Conservation (phyloP, 192 early-diverging fungal species). For the Coemansia sp. region DNA sequence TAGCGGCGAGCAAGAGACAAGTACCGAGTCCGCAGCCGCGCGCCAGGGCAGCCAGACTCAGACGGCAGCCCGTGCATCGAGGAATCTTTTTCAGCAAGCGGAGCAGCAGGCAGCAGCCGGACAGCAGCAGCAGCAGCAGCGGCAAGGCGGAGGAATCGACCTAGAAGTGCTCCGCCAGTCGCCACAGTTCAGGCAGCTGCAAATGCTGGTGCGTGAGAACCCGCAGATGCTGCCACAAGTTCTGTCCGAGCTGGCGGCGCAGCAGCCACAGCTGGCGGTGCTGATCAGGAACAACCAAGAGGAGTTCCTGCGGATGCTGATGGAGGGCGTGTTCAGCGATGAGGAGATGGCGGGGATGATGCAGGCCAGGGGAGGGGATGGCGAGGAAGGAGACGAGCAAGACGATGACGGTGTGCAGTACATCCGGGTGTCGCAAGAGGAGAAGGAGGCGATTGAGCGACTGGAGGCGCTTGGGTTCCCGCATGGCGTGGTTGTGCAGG, state of each 20-base stretch:
- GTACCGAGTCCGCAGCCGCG: background rate
- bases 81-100: conserved; percentile 67
- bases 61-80: conserved; percentile 15
- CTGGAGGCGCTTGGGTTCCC: conserved; percentile 87
- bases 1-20: conserved; percentile 6
- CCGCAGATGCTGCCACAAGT: conserved; percentile 86
- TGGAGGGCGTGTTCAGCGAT: conserved; percentile 43
- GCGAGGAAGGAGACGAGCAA: conserved; percentile 57
- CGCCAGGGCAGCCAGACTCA: conserved; percentile 16
- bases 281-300: conserved; percentile 78
- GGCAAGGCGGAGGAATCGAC: conserved; percentile 1
- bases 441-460: conserved; percentile 84
- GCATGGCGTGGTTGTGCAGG: conserved; percentile 80
- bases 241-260: conserved; percentile 78
- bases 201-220: conserved; percentile 82
- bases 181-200: conserved; percentile 92
- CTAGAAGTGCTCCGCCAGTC: conserved; percentile 66
- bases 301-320: conserved; percentile 76
- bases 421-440: conserved; percentile 85
- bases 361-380: conserved; percentile 28
- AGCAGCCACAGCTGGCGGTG: conserved; percentile 83
- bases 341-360: conserved; percentile 29
- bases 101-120: conserved; percentile 40
- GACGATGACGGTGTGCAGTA: conserved; percentile 68
- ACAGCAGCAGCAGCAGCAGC: conserved; percentile 25